Percentiles rank a stretch among this genome's conserved stretches.
Conservation (phyloP, 139 green algal species). For the Trebouxia sp. region DNA sequence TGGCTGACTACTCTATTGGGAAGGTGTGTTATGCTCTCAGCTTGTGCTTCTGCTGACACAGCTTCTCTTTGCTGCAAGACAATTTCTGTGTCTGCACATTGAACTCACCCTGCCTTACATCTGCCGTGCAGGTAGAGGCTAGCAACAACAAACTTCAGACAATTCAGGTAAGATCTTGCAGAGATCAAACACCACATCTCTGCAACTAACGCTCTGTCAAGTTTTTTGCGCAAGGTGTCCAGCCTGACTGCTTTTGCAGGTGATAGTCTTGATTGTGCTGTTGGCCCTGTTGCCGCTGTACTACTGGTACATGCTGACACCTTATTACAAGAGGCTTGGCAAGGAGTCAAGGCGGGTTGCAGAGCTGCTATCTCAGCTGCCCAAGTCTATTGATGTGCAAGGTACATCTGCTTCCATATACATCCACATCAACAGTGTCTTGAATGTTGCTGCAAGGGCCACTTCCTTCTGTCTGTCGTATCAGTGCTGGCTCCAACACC, state of each 20-base stretch:
- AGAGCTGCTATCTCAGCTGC: slow-evolving; percentile 19
- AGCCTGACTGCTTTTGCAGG: too few species aligned
- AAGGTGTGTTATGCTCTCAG: too few species aligned
- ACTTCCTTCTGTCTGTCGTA: too few species aligned
- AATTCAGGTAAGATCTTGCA: neutral
- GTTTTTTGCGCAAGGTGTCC: too few species aligned
- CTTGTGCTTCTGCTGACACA: too few species aligned
- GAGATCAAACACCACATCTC: neutral
- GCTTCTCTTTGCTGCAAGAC: too few species aligned
- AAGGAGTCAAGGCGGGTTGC: slow-evolving; percentile 14
- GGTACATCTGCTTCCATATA: too few species aligned
- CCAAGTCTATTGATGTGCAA: slow-evolving; percentile 22
- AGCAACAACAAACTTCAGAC: neutral
- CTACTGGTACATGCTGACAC: slow-evolving; percentile 21
- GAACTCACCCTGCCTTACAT: neutral
- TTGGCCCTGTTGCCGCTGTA: slow-evolving; percentile 2
- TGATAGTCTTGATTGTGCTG: slow-evolving; percentile 5
- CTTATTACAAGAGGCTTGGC: slow-evolving; percentile 1
- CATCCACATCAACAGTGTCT: too few species aligned
- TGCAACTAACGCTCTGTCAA: neutral
- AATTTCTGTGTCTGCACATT: too few species aligned
- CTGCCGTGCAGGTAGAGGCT: neutral
- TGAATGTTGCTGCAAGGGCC: too few species aligned
- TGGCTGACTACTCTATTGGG: neutral
- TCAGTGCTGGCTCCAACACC: too few species aligned